phyloP scores from a whole-genome alignment of 495 filamentous ascomycete species.

The Aspergillus ostianus region DNA sequence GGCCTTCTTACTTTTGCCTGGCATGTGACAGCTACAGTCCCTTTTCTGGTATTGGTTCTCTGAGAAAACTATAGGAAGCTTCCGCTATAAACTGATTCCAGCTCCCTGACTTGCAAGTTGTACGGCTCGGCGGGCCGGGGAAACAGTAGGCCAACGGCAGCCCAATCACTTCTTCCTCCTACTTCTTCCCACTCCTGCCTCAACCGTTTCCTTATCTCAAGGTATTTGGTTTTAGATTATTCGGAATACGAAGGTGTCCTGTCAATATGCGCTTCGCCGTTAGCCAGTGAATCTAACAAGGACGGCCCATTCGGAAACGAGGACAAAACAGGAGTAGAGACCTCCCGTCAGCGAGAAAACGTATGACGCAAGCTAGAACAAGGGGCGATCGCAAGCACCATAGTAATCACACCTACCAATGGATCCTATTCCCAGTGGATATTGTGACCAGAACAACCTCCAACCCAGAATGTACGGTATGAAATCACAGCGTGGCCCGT shows the following conservation, averaged over 20 bases:
- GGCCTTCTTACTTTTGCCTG: neutral
- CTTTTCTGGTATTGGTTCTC: neutral
- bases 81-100: neutral
- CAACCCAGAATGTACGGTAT: conserved; percentile 1
- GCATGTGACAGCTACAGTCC: neutral
- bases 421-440: neutral
- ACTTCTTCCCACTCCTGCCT: neutral
- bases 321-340: conserved; percentile 6
- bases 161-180: neutral
- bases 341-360: conserved; percentile 12
- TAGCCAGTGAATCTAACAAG: neutral
- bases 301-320: neutral
- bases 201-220: neutral
- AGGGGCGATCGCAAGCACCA: conserved; percentile 1
- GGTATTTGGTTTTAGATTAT: neutral
- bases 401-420: conserved; percentile 3
- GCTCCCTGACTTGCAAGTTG: neutral
- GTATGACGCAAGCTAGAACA: conserved; percentile 3
- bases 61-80: neutral
- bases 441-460: neutral
- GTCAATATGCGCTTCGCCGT: neutral
- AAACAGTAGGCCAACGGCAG: neutral
- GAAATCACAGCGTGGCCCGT: conserved; percentile 9
- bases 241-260: neutral
- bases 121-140: neutral